Conservation (phyloP, 345 rosid species). For the Rhodomyrtus tomentosa region DNA sequence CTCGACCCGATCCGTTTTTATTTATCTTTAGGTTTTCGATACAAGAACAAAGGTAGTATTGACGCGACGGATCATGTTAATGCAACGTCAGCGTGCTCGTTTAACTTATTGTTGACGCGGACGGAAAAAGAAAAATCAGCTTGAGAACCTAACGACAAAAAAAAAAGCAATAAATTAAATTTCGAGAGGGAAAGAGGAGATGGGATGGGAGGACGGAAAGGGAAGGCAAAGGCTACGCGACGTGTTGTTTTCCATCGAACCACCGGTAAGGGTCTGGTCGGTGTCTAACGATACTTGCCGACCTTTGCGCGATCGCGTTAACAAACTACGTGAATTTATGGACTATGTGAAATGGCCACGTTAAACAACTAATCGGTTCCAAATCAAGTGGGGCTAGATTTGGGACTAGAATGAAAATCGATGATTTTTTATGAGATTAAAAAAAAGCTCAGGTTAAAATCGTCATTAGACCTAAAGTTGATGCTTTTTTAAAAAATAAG, state of each 20-base stretch:
- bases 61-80: rapidly evolving
- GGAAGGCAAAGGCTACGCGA: not conserved
- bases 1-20: not conserved
- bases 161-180: not conserved
- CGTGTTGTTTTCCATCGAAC: not conserved
- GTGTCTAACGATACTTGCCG: not conserved
- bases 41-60: not conserved
- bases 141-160: too few relatives aligned
- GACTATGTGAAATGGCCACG: too few relatives aligned
- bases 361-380: too few relatives aligned
- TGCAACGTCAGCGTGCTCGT: not conserved
- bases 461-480: too few relatives aligned
- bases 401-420: too few relatives aligned
- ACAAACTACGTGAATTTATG: too few relatives aligned
- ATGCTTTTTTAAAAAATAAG: too few relatives aligned
- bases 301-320: not conserved
- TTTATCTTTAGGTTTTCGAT: not conserved
- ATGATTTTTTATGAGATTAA: too few relatives aligned
- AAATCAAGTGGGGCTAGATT: too few relatives aligned
- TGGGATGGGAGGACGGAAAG: rapidly evolving
- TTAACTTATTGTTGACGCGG: too few relatives aligned
- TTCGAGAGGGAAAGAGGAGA: not conserved
- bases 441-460: too few relatives aligned
- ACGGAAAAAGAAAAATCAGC: too few relatives aligned
- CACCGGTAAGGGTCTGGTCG: not conserved